Percentiles rank a stretch among this genome's conserved stretches.
Evolutionary conservation across 305 asterid species (phyloP).

Genomic region (Fraxinus sp.): DNA sequence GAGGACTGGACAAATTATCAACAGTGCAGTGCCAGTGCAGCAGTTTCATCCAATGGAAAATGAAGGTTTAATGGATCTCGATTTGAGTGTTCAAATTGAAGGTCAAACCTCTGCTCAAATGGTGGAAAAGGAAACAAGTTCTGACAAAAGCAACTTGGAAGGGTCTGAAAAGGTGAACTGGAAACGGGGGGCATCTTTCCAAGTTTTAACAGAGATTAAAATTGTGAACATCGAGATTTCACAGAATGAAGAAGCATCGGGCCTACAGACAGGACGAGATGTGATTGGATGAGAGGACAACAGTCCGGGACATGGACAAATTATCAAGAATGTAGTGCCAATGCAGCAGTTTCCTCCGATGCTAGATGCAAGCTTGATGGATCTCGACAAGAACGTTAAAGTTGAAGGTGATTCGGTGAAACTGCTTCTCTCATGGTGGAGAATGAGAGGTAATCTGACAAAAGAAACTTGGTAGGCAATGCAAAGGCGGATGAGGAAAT

Average conservation of each 20-base stretch:
- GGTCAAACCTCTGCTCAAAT: conserved; percentile 18
- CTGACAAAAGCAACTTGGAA: background rate
- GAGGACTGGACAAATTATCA: conserved; percentile 34
- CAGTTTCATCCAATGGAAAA: conserved; percentile 22
- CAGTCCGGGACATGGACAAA: conserved; percentile 26
- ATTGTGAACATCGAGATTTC: background rate
- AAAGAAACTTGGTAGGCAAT: conserved; percentile 38
- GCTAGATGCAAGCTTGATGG: conserved; percentile 28
- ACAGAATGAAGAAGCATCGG: background rate
- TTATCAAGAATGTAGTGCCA: conserved; percentile 7
- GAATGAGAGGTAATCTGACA: conserved; percentile 29
- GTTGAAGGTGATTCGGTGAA: conserved; percentile 21
- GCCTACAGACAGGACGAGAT: background rate
- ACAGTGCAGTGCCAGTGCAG: conserved; percentile 20
- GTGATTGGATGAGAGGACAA: background rate
- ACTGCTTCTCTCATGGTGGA: conserved; percentile 25
- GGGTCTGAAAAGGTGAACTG: background rate
- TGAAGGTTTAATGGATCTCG: conserved; percentile 27
- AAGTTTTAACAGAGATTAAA: background rate
- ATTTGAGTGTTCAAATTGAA: conserved; percentile 25
- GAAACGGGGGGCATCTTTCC: background rate
- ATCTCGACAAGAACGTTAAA: conserved; percentile 23
- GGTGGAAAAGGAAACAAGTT: background rate
- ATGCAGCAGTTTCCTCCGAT: conserved; percentile 21
- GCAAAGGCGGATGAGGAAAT: conserved; percentile 15